These are phyloP conservation scores for Epithele typhae DNA, from an alignment of 768 basidiomycete genomes.

Conservation along the genomic window DNA sequence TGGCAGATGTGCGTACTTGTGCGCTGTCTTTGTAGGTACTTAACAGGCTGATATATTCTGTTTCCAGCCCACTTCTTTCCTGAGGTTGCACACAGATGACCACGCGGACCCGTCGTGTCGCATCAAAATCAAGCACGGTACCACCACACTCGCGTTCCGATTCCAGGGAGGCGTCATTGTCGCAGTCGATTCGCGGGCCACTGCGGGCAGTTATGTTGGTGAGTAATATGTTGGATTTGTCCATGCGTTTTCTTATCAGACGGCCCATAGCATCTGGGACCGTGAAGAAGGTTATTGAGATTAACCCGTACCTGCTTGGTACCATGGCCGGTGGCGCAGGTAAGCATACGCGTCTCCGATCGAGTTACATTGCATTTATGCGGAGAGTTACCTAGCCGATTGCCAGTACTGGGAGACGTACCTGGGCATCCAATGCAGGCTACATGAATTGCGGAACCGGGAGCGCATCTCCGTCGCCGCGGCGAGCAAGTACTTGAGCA, in stretches of 20 bases:
- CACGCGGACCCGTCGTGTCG: constrained; percentile 89
- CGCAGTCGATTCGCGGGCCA: constrained; percentile 98
- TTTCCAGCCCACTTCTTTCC: constrained; percentile 53
- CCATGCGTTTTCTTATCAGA: neutral
- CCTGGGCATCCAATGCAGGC: constrained; percentile 93
- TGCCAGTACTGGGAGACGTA: constrained; percentile 99
- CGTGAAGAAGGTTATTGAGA: constrained; percentile 99
- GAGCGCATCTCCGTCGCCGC: constrained; percentile 99
- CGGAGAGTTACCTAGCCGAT: constrained; percentile 52
- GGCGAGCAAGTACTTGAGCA: constrained; percentile 95
- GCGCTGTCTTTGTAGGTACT: too few species aligned
- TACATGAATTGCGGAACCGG: constrained; percentile 93
- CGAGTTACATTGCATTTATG: constrained; percentile 9
- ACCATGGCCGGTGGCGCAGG: constrained; percentile 99
- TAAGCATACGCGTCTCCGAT: constrained; percentile 29
- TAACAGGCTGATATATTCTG: too few species aligned
- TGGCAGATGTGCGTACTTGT: constrained; percentile 56
- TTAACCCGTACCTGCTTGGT: constrained; percentile 97
- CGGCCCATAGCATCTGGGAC: constrained; percentile 77
- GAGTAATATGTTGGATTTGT: constrained; percentile 25
- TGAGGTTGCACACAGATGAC: constrained; percentile 93
- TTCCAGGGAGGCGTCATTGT: constrained; percentile 97
- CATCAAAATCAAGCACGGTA: constrained; percentile 99
- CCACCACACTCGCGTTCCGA: constrained; percentile 95
- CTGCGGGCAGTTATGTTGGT: constrained; percentile 97